Evolutionary conservation across 768 basidiomycete genomes (phyloP).

Genomic region (Podaxis sp.): DNA sequence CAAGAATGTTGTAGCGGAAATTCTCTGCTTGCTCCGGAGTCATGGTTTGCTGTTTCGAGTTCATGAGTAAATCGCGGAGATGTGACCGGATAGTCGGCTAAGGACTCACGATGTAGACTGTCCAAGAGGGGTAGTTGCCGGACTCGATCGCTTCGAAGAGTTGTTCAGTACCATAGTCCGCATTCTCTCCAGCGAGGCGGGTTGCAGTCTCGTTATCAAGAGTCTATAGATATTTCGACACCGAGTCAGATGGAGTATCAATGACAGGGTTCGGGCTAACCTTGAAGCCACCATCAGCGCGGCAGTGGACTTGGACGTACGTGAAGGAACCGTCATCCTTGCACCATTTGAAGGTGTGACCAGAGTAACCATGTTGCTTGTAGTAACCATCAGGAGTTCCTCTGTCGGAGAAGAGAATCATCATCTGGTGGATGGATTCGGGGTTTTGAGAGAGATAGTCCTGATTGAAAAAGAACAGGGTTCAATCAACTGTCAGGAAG

Average conservation of each 20-base stretch:
- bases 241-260: slow-evolving; percentile 4
- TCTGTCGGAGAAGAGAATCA: slow-evolving; percentile 94
- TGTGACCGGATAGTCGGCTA: neutral
- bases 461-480: slow-evolving; percentile 31
- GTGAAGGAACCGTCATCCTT: slow-evolving; percentile 82
- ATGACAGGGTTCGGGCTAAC: slow-evolving; percentile 29
- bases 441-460: slow-evolving; percentile 89
- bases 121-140: slow-evolving; percentile 83
- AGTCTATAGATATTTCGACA: slow-evolving; percentile 43
- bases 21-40: slow-evolving; percentile 87
- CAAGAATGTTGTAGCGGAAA: slow-evolving; percentile 88
- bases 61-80: slow-evolving; percentile 1
- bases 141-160: slow-evolving; percentile 83
- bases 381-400: slow-evolving; percentile 90
- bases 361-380: slow-evolving; percentile 88
- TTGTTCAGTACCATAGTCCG: slow-evolving; percentile 80
- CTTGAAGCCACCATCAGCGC: slow-evolving; percentile 80
- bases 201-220: slow-evolving; percentile 66
- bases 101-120: slow-evolving; percentile 73
- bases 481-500: neutral
- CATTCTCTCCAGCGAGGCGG: slow-evolving; percentile 67
- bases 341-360: slow-evolving; percentile 88
- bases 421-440: slow-evolving; percentile 84
- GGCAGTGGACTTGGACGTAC: slow-evolving; percentile 86
- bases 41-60: slow-evolving; percentile 75